Conservation (phyloP, 139 green algal species). For the Parachlorella kessleri region DNA sequence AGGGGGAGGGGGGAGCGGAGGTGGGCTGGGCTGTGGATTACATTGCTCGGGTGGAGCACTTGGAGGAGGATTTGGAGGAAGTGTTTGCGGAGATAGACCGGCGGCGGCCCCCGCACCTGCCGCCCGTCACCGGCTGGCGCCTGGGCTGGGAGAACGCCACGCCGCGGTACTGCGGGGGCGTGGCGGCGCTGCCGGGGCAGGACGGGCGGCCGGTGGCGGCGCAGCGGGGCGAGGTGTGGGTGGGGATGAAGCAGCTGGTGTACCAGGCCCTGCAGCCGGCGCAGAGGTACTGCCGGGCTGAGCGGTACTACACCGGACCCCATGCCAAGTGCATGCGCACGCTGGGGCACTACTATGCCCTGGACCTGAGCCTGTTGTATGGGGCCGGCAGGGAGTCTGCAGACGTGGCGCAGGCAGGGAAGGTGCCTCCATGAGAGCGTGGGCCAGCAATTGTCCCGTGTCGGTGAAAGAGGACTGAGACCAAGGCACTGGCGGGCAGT, state of each 20-base stretch:
- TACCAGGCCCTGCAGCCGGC: neutral
- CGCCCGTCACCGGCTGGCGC: neutral
- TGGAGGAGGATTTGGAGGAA: conserved; percentile 10
- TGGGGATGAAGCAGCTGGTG: neutral
- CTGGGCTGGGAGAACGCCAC: neutral
- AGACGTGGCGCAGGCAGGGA: too few relatives aligned
- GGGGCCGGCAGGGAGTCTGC: neutral
- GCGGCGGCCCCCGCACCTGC: neutral
- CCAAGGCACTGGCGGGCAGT: too few relatives aligned
- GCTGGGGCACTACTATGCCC: neutral
- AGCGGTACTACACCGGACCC: neutral
- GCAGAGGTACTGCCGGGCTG: neutral
- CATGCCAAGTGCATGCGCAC: neutral
- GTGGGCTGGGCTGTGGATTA: conserved; percentile 28
- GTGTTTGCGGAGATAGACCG: conserved; percentile 26
- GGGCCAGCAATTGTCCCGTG: too few relatives aligned
- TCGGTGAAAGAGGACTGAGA: too few relatives aligned
- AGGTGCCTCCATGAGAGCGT: neutral
- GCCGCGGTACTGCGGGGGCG: neutral
- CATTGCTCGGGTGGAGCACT: conserved; percentile 18
- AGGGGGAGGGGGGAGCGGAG: conserved; percentile 2
- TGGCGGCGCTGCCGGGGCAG: neutral
- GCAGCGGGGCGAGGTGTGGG: neutral
- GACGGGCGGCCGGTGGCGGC: neutral
- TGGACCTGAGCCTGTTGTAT: neutral